A percentile compares a stretch with the other conserved stretches of the same genome.
Evolutionary conservation across 1,139 yeast genomes (phyloP).

Genomic region (Pichia sp.): DNA sequence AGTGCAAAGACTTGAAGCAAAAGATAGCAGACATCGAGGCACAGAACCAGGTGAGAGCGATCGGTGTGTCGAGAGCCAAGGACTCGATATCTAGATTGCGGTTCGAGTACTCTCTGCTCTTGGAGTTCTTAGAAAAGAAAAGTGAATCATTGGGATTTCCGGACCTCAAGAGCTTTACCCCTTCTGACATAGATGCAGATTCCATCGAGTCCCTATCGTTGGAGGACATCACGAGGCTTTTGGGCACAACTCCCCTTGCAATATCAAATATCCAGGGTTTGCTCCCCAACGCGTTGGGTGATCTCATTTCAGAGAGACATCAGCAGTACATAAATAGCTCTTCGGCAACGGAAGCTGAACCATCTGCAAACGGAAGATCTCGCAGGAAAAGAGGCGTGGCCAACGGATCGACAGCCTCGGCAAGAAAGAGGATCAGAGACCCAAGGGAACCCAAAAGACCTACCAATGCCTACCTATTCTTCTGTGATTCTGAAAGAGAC

Average conservation of each 20-base stretch:
- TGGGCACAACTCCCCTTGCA: slow-evolving; percentile 15
- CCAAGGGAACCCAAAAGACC: slow-evolving; percentile 87
- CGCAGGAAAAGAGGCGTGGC: slow-evolving; percentile 21
- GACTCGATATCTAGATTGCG: slow-evolving; percentile 74
- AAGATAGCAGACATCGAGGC: slow-evolving; percentile 74
- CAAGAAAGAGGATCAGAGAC: slow-evolving; percentile 46
- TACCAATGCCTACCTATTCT: slow-evolving; percentile 81
- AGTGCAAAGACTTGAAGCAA: slow-evolving; percentile 67
- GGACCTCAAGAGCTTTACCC: slow-evolving; percentile 21
- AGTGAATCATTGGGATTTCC: slow-evolving; percentile 32
- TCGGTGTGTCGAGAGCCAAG: slow-evolving; percentile 77
- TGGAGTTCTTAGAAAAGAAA: slow-evolving; percentile 73
- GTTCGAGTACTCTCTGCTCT: slow-evolving; percentile 72
- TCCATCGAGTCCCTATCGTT: slow-evolving; percentile 28
- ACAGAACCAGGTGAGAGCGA: slow-evolving; percentile 71
- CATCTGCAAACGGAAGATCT: slow-evolving; percentile 1
- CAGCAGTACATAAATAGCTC: slow-evolving; percentile 11
- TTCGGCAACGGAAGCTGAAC: not conserved
- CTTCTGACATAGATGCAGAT: slow-evolving; percentile 26
- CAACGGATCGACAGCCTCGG: slow-evolving; percentile 17
- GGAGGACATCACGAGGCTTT: slow-evolving; percentile 25
- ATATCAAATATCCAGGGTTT: slow-evolving; percentile 9
- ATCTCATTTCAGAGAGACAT: slow-evolving; percentile 17
- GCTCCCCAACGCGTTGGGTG: slow-evolving; percentile 17
- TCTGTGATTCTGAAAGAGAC: slow-evolving; percentile 84